Evolutionary conservation across 169 alveolate species (phyloP).

Genomic region (Plasmodium gaboni): DNA sequence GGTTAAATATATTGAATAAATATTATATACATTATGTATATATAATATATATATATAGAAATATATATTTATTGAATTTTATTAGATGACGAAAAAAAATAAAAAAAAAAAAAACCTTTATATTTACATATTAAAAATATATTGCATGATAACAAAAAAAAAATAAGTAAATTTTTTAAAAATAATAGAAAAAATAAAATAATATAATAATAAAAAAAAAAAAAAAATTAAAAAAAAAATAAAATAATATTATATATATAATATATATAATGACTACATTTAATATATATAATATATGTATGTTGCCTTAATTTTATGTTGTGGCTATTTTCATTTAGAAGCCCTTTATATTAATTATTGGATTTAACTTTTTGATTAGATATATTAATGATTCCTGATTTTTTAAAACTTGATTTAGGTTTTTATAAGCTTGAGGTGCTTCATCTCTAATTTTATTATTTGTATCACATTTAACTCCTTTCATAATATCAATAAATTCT

Average conservation of each 20-base stretch:
- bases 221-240: conserved; percentile 16
- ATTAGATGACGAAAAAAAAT: neutral
- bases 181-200: neutral
- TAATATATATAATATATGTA: too few relatives aligned
- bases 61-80: too few relatives aligned
- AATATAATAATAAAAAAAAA: neutral
- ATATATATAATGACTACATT: neutral
- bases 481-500: conserved; percentile 78
- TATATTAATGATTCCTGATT: conserved; percentile 77
- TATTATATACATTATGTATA: too few relatives aligned
- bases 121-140: neutral
- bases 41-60: neutral
- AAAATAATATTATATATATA: neutral
- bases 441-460: conserved; percentile 78
- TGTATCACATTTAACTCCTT: conserved; percentile 69
- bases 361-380: conserved; percentile 75
- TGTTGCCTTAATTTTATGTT: too few relatives aligned
- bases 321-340: conserved; percentile 3
- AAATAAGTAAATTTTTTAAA: neutral
- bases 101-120: neutral
- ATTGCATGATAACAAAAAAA: neutral
- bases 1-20: too few relatives aligned
- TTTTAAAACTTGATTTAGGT: conserved; percentile 68
- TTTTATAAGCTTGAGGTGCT: conserved; percentile 86
- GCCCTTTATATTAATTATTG: conserved; percentile 83